These are phyloP conservation scores for Neurospora sp. DNA, from an alignment of 2,329 filamentous ascomycete genomes.

Conservation along the genomic window DNA sequence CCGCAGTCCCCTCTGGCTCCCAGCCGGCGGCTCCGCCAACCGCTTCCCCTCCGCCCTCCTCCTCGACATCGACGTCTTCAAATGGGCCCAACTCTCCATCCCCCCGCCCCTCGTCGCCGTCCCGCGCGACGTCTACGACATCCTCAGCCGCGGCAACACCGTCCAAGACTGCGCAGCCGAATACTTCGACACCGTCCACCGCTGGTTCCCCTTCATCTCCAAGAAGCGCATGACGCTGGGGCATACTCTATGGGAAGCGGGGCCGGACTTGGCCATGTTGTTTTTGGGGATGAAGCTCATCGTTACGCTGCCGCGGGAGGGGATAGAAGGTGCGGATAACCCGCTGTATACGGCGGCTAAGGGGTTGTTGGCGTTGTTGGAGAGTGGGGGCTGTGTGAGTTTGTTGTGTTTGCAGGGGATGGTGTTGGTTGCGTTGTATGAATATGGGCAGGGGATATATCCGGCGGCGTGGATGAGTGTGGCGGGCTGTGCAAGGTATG, in stretches of 20 bases:
- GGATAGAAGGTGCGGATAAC: conserved; percentile 24
- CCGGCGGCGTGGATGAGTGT: conserved; percentile 40
- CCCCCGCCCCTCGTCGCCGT: conserved; percentile 28
- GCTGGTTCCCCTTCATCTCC: conserved; percentile 38
- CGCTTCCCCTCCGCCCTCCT: conserved; percentile 33
- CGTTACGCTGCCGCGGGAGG: conserved; percentile 25
- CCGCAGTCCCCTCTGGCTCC: conserved; percentile 13
- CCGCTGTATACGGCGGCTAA: conserved; percentile 34
- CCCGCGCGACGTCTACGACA: conserved; percentile 30
- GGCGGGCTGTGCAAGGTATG: conserved; percentile 34
- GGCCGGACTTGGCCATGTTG: conserved; percentile 35
- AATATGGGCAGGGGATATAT: conserved; percentile 39
- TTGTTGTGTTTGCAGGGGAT: conserved; percentile 35
- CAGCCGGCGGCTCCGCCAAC: conserved; percentile 14
- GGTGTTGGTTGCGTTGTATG: conserved; percentile 36
- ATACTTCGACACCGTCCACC: conserved; percentile 36
- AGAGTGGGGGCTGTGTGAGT: conserved; percentile 31
- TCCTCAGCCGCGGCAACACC: conserved; percentile 27
- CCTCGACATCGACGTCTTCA: conserved; percentile 32
- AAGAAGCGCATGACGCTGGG: conserved; percentile 34
- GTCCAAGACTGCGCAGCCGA: conserved; percentile 28
- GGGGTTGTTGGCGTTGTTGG: conserved; percentile 30
- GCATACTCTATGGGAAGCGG: conserved; percentile 32
- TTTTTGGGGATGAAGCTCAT: conserved; percentile 40
- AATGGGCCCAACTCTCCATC: conserved; percentile 25